These are phyloP conservation scores for Aspergillus nomiae DNA, from an alignment of 2,329 filamentous ascomycete species.

Conservation along the genomic window DNA sequence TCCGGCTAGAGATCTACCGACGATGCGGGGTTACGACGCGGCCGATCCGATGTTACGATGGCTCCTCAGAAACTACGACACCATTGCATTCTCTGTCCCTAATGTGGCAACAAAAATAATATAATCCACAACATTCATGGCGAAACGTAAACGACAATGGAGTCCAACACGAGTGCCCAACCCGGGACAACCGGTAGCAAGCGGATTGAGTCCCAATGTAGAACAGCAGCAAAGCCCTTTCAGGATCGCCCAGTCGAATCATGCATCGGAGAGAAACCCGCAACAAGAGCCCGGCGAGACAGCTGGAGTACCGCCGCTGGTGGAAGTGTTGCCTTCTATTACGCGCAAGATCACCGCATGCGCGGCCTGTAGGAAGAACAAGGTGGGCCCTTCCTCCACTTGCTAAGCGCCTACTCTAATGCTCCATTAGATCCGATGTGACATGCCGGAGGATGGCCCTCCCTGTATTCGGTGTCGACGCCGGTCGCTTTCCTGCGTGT, in stretches of 20 bases:
- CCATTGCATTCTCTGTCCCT: not conserved
- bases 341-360: not conserved
- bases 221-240: not conserved
- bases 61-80: not conserved
- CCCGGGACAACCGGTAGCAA: not conserved
- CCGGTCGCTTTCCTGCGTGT: slow-evolving; percentile 47
- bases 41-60: too few relatives aligned
- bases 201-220: not conserved
- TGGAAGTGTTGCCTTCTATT: not conserved
- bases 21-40: not conserved
- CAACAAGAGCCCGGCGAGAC: not conserved
- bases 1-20: not conserved
- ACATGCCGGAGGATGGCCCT: slow-evolving; percentile 47
- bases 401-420: not conserved
- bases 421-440: slow-evolving; percentile 47
- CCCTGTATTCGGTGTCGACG: slow-evolving; percentile 52
- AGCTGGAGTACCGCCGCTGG: not conserved
- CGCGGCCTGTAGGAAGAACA: not conserved
- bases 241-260: not conserved
- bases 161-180: not conserved
- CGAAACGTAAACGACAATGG: not conserved
- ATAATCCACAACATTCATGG: not conserved
- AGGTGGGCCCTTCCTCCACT: not conserved
- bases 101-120: not conserved
- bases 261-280: not conserved